phyloP scores from a whole-genome alignment of 2,329 filamentous ascomycete species.

The Lasiodiplodia theobromae region DNA sequence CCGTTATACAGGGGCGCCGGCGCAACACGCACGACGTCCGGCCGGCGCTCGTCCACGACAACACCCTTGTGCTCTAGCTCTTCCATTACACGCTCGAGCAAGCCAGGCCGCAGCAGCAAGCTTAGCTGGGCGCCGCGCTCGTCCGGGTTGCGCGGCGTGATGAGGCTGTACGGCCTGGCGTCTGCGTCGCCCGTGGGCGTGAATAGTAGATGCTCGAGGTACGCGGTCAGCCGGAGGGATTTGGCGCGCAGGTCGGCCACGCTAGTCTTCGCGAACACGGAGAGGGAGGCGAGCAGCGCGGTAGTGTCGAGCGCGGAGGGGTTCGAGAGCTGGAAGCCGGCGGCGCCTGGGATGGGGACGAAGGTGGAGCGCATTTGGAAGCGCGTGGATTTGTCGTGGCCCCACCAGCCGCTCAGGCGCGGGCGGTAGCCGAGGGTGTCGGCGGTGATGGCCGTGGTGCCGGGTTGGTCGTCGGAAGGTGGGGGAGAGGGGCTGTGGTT shows the following conservation, averaged over 20 bases:
- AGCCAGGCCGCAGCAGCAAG: conserved; percentile 69
- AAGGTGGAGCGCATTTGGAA: conserved; percentile 88
- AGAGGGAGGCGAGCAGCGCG: conserved; percentile 74
- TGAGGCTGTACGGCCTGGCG: conserved; percentile 54
- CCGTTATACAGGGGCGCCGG: conserved; percentile 86
- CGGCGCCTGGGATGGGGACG: conserved; percentile 77
- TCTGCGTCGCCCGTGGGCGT: conserved; percentile 34
- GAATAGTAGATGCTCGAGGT: conserved; percentile 72
- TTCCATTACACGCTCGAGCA: conserved; percentile 72
- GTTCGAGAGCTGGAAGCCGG: conserved; percentile 86
- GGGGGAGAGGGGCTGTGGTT: conserved; percentile 27
- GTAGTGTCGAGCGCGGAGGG: conserved; percentile 80
- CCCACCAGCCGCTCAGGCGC: conserved; percentile 86
- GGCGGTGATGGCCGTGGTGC: conserved; percentile 37
- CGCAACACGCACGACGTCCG: conserved; percentile 83
- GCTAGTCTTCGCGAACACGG: conserved; percentile 74
- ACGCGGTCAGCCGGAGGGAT: conserved; percentile 75
- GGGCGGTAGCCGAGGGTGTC: conserved; percentile 60
- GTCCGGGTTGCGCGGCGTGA: conserved; percentile 73
- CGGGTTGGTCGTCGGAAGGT: conserved; percentile 32
- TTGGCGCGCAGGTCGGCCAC: conserved; percentile 75
- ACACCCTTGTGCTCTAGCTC: conserved; percentile 73
- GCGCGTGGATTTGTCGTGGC: conserved; percentile 75
- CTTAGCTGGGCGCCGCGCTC: conserved; percentile 83
- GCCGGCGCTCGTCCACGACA: conserved; percentile 82